These are phyloP conservation scores for Myriosclerotinia scirpicola DNA, from an alignment of 2,329 filamentous ascomycete genomes.

Conservation along the genomic window DNA sequence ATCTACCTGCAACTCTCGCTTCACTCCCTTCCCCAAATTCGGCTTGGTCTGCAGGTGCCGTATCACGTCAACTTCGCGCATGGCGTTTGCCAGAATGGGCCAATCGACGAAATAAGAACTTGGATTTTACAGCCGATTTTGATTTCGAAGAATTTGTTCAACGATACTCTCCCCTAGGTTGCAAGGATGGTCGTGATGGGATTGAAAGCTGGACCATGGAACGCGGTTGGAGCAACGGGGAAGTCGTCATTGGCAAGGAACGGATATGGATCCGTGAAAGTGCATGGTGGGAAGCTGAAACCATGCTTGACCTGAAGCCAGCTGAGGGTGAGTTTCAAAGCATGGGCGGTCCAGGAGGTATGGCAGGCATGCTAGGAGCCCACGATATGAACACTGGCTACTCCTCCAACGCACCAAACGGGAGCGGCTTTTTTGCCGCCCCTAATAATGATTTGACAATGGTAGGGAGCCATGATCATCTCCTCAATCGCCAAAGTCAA, in stretches of 20 bases:
- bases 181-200: constrained; percentile 84
- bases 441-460: constrained; percentile 60
- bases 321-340: constrained; percentile 33
- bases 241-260: constrained; percentile 86
- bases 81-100: constrained; percentile 97
- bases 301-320: constrained; percentile 83
- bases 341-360: constrained; percentile 9
- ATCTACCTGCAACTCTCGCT: constrained; percentile 73
- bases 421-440: constrained; percentile 68
- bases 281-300: constrained; percentile 98
- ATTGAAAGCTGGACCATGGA: constrained; percentile 94
- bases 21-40: constrained; percentile 70
- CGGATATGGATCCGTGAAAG: constrained; percentile 93
- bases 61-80: constrained; percentile 87
- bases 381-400: constrained; percentile 71
- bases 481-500: constrained; percentile 48
- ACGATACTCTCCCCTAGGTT: constrained; percentile 80
- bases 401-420: constrained; percentile 51
- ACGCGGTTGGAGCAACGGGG: constrained; percentile 96
- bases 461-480: constrained; percentile 70
- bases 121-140: constrained; percentile 97
- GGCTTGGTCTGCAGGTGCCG: constrained; percentile 87
- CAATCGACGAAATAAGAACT: constrained; percentile 83
- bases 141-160: constrained; percentile 88
- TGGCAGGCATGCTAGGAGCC: constrained; percentile 53